Evolutionary conservation across 75 land plant genomes (phyloP), one percentile per base, ranked within the genome.

Genomic region (Larix kaempferi): DNA sequence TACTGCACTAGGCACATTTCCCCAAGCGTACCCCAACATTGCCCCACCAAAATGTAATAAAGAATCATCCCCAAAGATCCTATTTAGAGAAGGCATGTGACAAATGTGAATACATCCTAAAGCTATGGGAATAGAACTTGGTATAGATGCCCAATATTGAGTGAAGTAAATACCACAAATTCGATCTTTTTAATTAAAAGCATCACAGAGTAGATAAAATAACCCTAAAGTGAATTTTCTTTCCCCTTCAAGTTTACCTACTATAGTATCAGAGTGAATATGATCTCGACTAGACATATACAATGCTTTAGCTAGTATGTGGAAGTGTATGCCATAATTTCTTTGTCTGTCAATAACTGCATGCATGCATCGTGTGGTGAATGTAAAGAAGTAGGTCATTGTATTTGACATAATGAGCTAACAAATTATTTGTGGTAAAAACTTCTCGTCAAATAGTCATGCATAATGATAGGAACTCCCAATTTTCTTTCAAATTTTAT

Each of bases 401-500:
- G 56, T 78, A 69, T 78, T 13, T 2, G 3, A 0, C 67, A 52
- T 78, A 78, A 66, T 60, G 35, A 29, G 80, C 74, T 6, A 78
- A 78, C 1, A 2, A 63, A 52, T 56, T 71, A 78, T 78, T 78
- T 78, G 80, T 37, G 57, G 59, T 66, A 54, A 78, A 78, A 76
- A 21, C 56, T 56, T 22, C 74, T 44, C 27, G 58, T 69, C 56
- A 78, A 0, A 52, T 78, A 78, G 80, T 78, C 74, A 67, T 78
- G 80, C 80, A 78, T 78, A 39, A 78, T 74, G 55, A 73, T 74
- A 56, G 81, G 59, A 49, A 59, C 76, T 56, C 81, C 81, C 22
- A 74, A 74, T 74, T 80, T 23, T 60, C 63, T 60, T n/a, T 22
- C 25, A 8, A 60, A 60, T 22, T 82, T 77, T 6, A 77, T 33